Evolutionary conservation across 805 yeast species (phyloP).

Genomic region (Geotrichum ghanense): DNA sequence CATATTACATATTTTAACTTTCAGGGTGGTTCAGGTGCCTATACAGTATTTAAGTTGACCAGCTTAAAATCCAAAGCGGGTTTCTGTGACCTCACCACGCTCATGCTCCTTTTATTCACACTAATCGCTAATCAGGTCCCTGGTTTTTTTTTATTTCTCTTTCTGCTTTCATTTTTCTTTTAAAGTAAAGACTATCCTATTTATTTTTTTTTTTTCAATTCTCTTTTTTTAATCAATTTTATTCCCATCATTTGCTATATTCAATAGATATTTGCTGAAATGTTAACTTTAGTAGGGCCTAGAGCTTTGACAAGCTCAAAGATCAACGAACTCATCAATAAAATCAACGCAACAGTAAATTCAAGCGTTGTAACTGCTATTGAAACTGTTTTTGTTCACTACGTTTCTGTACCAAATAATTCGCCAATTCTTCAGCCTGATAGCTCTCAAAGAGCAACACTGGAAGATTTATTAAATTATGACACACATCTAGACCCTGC

Average conservation of each 20-base stretch:
- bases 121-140: too few species aligned
- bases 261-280: conserved; percentile 3
- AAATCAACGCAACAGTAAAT: conserved; percentile 60
- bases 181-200: too few species aligned
- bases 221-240: too few species aligned
- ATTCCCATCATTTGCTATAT: background rate
- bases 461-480: conserved; percentile 59
- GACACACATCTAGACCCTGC: conserved; percentile 55
- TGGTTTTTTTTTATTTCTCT: too few species aligned
- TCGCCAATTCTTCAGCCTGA: conserved; percentile 20
- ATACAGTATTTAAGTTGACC: too few species aligned
- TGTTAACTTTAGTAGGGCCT: conserved; percentile 71
- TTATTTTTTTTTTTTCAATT: too few species aligned
- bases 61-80: too few species aligned
- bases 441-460: conserved; percentile 27
- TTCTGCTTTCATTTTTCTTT: too few species aligned
- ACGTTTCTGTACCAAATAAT: conserved; percentile 43
- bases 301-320: conserved; percentile 81
- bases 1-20: too few species aligned
- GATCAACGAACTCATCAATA: conserved; percentile 57
- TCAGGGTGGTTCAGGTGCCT: too few species aligned
- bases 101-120: too few species aligned
- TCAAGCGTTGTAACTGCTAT: conserved; percentile 57
- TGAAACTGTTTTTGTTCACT: conserved; percentile 69
- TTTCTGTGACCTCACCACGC: too few species aligned